Conservation (phyloP, 805 yeast genomes). For the Schwanniomyces yamadae region DNA sequence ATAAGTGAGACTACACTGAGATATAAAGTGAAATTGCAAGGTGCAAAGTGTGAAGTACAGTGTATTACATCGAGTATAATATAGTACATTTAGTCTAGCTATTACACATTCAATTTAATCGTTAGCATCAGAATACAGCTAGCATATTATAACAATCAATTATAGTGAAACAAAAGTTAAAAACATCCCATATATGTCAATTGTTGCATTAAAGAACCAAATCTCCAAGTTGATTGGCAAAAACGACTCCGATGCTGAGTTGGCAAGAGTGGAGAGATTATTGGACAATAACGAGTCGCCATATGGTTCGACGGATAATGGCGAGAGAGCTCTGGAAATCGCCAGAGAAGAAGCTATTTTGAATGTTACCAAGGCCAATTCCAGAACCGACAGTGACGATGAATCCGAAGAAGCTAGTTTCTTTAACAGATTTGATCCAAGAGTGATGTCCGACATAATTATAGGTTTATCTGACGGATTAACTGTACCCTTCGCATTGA, state of each 20-base stretch:
- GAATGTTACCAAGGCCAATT: conserved; percentile 22
- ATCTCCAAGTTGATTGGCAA: conserved; percentile 25
- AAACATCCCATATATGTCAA: no score
- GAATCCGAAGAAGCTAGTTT: conserved; percentile 29
- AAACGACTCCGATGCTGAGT: conserved; percentile 28
- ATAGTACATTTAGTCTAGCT: no score
- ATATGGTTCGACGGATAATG: conserved; percentile 34
- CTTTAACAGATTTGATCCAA: conserved; percentile 69
- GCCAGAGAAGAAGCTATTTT: conserved; percentile 38
- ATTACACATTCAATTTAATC: no score
- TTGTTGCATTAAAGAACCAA: conserved; percentile 37
- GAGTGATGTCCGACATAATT: conserved; percentile 90
- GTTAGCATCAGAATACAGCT: no score
- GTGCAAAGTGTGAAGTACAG: no score
- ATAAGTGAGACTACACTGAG: no score
- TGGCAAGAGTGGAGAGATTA: conserved; percentile 28
- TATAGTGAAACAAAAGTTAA: no score
- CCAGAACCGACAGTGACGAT: conserved; percentile 19
- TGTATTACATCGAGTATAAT: no score
- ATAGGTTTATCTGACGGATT: conserved; percentile 94
- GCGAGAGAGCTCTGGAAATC: conserved; percentile 34
- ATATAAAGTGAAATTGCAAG: no score
- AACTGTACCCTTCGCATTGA: conserved; percentile 97
- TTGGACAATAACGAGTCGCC: conserved; percentile 34
- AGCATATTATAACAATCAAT: no score